Base-by-base conservation (phyloP, 2,329 filamentous ascomycete genomes). In the Fusarium continuum region DNA sequence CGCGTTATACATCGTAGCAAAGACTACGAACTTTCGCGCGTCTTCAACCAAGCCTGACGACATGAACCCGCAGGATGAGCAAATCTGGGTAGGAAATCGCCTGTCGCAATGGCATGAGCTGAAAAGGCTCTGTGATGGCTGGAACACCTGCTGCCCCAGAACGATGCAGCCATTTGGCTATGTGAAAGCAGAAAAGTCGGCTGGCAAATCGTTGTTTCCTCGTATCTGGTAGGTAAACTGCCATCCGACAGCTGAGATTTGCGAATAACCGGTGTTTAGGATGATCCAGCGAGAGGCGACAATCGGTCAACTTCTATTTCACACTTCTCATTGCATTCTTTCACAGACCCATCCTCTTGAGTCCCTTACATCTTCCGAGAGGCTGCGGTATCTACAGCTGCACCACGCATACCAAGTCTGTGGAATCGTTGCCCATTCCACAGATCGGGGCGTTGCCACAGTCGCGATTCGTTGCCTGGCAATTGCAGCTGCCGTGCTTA, bases 91-190 rank as follows among this genome's bases (percentile, higher is more conserved):
- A 23, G 86, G 89, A 61, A 83, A 86, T 41, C 84, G 89, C 13
- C 86, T 88, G 58, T 82, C 86, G 14, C 89, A 96, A 72, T 98
- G 94, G 93, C 84, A 88, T 62, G 82, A 83, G 8, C 80, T 97
- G n/a, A 94, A 91, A 73, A 80, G 80, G n/a, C 85, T 93, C 79
- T 94, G 91, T 68, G 91, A 96, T 72, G 83, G 85, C 41, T 98
- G 94, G 94, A 89, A 91, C 65, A 82, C 85, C 47, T 85, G 83
- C 48, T 90, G 92, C 25, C 94, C 94, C 3, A 83, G 90, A 51
- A 92, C 91, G 1, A 97, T 98, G 92, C 89, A 91, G 67, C 91
- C 93, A 0, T 87, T 96, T 74, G 91, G 89, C 2, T 93, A 92
- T 73, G 78, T 95, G 1, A 85, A 89, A 53, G 82, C 90, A 2